Evolutionary conservation across 257 asterid genomes (phyloP), one percentile per base, ranked within the genome.

Genomic region (Phtheirospermum japonicum): DNA sequence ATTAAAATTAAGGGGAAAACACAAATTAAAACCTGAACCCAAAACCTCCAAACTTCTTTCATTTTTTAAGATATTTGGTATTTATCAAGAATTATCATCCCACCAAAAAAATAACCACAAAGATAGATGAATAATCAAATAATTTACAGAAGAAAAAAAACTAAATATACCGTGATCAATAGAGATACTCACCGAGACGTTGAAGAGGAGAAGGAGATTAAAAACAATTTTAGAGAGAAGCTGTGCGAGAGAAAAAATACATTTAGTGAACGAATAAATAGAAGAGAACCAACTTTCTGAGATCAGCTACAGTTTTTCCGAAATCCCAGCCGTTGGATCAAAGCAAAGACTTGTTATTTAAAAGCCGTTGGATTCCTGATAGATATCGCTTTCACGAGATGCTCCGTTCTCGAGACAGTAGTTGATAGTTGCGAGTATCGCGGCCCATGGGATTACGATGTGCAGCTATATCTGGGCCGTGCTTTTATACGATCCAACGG

Each of bases 321-420:
- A 56, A 48, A 67, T 78, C 76, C 0, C 57, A 59, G 54, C 83
- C 85, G 81, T 80, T 18, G 54, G 54, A 68, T 66, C 53, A 0
- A 53, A 17, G 12, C 3, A 26, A 53, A n/a, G n/a, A 23, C 26
- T 56, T 18, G 31, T 0, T 8, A 30, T 33, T 39, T 11, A 2
- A 9, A 6, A 57, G 63, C 79, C 79, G 79, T 75, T 12, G 52
- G 69, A 66, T 75, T 19, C 54, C 55, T 20, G 6, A 40, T 23
- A 55, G 64, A 61, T 48, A 70, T 77, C 76, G 43, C 71, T 74
- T 58, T 73, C 81, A 63, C 77, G 77, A 65, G 72, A 79, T 77
- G 69, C 77, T 48, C 77, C 3, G 28, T 23, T 23, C 28, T 23
- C 42, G 11, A 36, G n/a, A n/a, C n/a, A n/a, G 11, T 36, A 36